These are phyloP conservation scores for Carex parvula DNA, from an alignment of 176 grass and related monocot species.

Conservation along the genomic window DNA sequence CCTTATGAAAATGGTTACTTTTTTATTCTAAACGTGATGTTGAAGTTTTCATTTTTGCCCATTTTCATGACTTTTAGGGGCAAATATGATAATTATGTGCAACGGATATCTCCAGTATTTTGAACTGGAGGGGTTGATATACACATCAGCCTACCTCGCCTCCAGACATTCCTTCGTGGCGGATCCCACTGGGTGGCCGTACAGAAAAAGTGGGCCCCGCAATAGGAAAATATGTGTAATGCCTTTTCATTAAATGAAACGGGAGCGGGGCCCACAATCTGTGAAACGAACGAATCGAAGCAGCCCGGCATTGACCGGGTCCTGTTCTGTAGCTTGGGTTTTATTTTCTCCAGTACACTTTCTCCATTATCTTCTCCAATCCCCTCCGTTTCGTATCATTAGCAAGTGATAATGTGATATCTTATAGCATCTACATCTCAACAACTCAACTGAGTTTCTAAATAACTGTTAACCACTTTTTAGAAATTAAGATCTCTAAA, in stretches of 20 bases:
- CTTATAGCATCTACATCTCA: too few species aligned
- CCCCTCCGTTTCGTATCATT: neutral
- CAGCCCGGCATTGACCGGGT: constrained; percentile 26
- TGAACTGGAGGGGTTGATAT: neutral
- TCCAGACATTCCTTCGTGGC: constrained; percentile 22
- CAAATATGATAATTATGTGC: neutral
- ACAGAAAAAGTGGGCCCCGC: neutral
- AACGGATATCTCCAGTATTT: neutral
- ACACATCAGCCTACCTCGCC: neutral
- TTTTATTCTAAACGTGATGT: neutral
- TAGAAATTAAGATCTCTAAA: too few species aligned
- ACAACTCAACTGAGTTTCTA: too few species aligned
- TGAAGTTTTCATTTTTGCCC: neutral
- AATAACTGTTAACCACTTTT: too few species aligned
- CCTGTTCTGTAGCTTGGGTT: neutral
- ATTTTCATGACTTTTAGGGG: neutral
- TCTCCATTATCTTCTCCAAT: neutral
- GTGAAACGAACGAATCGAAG: constrained; percentile 25
- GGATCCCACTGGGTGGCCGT: constrained; percentile 6
- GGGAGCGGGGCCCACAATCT: neutral
- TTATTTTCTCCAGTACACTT: neutral
- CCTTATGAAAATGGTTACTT: neutral
- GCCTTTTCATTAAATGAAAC: neutral
- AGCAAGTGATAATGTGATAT: too few species aligned
- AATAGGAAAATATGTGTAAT: constrained; percentile 15